A percentile compares a stretch with the other conserved stretches of the same genome.
Evolutionary conservation across 192 early-diverging fungal species (phyloP).

Genomic region (Coemansia sp.): DNA sequence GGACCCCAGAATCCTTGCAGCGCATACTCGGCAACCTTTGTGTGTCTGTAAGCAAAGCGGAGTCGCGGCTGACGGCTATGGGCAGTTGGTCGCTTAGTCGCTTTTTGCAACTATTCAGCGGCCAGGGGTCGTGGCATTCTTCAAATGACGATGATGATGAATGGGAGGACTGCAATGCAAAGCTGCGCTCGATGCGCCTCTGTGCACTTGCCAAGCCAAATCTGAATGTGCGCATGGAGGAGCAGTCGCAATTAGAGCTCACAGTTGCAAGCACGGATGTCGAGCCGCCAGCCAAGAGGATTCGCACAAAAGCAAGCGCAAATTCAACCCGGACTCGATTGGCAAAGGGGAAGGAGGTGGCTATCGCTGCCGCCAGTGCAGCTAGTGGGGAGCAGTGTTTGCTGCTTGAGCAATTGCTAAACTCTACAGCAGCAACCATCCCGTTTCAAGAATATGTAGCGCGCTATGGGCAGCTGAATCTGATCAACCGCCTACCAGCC

Average conservation of each 20-base stretch:
- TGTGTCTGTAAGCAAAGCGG: neutral
- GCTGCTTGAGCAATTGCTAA: neutral
- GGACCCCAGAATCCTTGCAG: constrained; percentile 18
- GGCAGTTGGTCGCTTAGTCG: constrained; percentile 18
- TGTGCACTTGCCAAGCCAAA: constrained; percentile 17
- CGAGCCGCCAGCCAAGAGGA: neutral
- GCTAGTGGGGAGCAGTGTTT: neutral
- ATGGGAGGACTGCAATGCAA: neutral
- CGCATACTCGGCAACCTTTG: constrained; percentile 11
- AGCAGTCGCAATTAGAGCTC: neutral
- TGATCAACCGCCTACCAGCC: constrained; percentile 60
- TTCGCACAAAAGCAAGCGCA: neutral
- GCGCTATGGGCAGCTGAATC: constrained; percentile 57
- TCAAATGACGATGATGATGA: neutral
- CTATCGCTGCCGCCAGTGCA: neutral
- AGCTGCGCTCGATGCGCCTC: neutral
- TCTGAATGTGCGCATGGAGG: neutral
- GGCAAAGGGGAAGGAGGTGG: neutral
- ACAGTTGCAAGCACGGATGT: neutral
- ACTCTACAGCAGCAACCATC: constrained; percentile 17
- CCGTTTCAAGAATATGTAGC: constrained; percentile 59
- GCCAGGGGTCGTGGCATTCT: neutral
- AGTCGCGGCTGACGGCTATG: neutral
- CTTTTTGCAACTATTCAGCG: constrained; percentile 21
- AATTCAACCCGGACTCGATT: neutral